Percentiles rank a stretch among this genome's conserved stretches.
Evolutionary conservation across 2,329 filamentous ascomycete genomes (phyloP).

Genomic region (Acrodontium crateriforme): DNA sequence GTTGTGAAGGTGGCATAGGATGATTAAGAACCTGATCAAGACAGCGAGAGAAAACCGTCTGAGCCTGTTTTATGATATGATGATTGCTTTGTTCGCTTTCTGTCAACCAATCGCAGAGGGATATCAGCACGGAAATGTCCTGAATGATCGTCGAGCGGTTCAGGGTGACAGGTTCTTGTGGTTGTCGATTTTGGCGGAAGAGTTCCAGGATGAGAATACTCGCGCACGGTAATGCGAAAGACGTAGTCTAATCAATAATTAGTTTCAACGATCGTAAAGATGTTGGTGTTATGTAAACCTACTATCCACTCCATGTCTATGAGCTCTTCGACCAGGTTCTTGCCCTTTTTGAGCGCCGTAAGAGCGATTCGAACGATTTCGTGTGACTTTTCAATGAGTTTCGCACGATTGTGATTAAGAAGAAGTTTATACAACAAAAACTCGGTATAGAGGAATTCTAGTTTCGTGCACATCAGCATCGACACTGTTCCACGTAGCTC

Average conservation of each 20-base stretch:
- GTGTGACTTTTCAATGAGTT: constrained; percentile 4
- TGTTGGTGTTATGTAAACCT: background rate
- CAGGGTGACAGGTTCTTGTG: constrained; percentile 1
- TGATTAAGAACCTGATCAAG: constrained; percentile 4
- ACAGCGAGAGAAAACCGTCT: constrained; percentile 5
- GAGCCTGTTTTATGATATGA: constrained; percentile 4
- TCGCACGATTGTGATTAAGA: background rate
- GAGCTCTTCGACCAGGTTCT: constrained; percentile 1
- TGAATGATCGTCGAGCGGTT: constrained; percentile 3
- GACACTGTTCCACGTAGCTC: too few species aligned
- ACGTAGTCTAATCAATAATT: constrained; percentile 1
- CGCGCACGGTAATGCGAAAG: constrained; percentile 6
- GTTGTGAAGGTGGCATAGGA: background rate
- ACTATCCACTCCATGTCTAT: constrained; percentile 3
- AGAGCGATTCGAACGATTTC: constrained; percentile 2
- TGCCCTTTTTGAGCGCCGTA: constrained; percentile 1
- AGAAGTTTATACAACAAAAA: too few species aligned
- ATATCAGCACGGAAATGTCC: constrained; percentile 4
- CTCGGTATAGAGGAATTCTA: too few species aligned
- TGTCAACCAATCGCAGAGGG: constrained; percentile 5
- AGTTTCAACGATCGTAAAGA: background rate
- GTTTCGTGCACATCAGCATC: too few species aligned
- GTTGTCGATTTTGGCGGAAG: constrained; percentile 3
- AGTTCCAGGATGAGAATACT: constrained; percentile 6
- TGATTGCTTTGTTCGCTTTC: constrained; percentile 3